Evolutionary conservation across 192 early-diverging fungal species (phyloP).

Genomic region (Linnemannia elongata): DNA sequence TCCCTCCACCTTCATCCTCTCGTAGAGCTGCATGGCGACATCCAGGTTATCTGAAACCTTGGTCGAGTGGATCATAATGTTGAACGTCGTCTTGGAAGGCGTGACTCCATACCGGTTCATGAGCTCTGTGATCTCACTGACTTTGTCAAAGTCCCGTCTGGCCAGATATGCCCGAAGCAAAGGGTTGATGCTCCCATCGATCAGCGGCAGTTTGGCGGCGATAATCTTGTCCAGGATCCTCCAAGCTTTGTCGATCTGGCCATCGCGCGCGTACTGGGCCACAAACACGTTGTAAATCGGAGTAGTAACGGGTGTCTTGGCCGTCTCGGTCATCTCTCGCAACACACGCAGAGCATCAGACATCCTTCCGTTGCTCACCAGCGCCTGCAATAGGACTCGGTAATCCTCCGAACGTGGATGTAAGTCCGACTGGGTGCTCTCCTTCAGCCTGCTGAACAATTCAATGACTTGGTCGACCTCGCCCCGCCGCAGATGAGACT

Average conservation of each 20-base stretch:
- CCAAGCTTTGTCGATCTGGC: constrained; percentile 42
- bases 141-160: constrained; percentile 31
- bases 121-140: constrained; percentile 37
- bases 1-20: constrained; percentile 31
- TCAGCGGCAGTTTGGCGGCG: constrained; percentile 22
- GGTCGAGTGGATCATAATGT: constrained; percentile 52
- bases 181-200: constrained; percentile 49
- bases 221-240: constrained; percentile 44
- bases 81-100: constrained; percentile 36
- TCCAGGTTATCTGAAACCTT: constrained; percentile 21
- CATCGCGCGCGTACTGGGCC: constrained; percentile 40
- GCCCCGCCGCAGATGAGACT: constrained; percentile 31
- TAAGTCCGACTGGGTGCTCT: constrained; percentile 23
- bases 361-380: constrained; percentile 30
- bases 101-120: constrained; percentile 32
- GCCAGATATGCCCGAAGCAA: constrained; percentile 38
- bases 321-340: constrained; percentile 34
- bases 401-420: constrained; percentile 39
- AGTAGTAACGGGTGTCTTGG: constrained; percentile 22
- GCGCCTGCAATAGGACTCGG: constrained; percentile 29
- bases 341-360: constrained; percentile 35
- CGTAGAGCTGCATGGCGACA: constrained; percentile 33
- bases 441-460: constrained; percentile 40
- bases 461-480: constrained; percentile 29
- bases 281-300: constrained; percentile 55